Base-by-base conservation (phyloP, 2,329 filamentous ascomycete genomes). In the Aspergillus amoenus region DNA sequence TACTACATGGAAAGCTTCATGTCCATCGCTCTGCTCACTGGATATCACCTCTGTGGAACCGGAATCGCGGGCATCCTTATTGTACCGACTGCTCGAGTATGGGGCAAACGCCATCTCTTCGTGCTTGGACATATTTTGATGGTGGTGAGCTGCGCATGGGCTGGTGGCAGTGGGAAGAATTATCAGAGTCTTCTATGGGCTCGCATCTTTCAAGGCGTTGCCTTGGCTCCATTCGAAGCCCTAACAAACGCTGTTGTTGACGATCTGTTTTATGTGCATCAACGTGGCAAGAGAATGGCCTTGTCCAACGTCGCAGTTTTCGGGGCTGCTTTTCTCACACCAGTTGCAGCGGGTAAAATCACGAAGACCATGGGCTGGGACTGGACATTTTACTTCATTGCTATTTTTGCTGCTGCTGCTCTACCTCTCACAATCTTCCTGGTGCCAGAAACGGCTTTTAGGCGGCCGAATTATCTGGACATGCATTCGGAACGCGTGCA, bases 81-180 rank as follows among this genome's bases (percentile, higher is more conserved):
- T 74, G 92, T 97, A 3, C 90, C 93, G 0, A 90, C 88, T 1
- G 91, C 90, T 18, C 85, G 93, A 56, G 88, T 97, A 61, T 97
- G 91, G 90, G 93, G 93, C 40, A 97, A 96, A 75, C 84, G 93
- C 41, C 93, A 97, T 77, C 78, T 92, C 15, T 97, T 96, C 72
- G 76, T 97, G 24, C 66, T 95, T 2, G 92, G 91, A 7, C 87
- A 88, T 45, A 62, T 90, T 47, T 81, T 96, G 57, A 81, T 96
- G 66, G 82, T 95, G 42, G 79, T 83, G 43, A 89, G 88, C 56
- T 90, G 87, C 63, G 84, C 83, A 6, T 97, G 93, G 93, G 92
- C 85, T 27, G 90, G 90, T 30, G 84, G 82, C 0, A 85, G 84
- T 37, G 82, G 84, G 11, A 81, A 79, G 40, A 85, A 85, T 71